phyloP scores from a whole-genome alignment of 352 stramenopile species.

The Globisporangium splendens region DNA sequence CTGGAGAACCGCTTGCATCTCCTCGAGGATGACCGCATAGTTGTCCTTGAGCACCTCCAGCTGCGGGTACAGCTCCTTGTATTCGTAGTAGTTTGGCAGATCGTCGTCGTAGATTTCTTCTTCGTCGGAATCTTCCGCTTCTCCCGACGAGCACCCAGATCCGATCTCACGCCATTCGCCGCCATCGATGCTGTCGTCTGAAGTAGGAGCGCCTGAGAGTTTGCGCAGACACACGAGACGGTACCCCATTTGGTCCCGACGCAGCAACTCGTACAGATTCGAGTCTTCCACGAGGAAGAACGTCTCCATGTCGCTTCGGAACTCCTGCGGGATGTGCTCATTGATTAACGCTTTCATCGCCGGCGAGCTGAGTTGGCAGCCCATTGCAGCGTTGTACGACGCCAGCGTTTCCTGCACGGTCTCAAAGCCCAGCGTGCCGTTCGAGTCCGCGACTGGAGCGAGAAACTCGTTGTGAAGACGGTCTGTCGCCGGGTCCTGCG shows the following conservation, averaged over 20 bases:
- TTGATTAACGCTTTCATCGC: slow-evolving; percentile 31
- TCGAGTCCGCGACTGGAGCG: slow-evolving; percentile 22
- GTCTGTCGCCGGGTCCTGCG: slow-evolving; percentile 28
- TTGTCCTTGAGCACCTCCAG: slow-evolving; percentile 69
- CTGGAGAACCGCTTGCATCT: slow-evolving; percentile 61
- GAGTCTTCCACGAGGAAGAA: slow-evolving; percentile 57
- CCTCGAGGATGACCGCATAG: slow-evolving; percentile 71
- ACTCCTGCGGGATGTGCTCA: slow-evolving; percentile 36
- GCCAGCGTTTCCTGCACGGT: slow-evolving; percentile 46
- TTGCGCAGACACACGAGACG: slow-evolving; percentile 47
- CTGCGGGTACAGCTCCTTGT: slow-evolving; percentile 73
- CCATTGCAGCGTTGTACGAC: slow-evolving; percentile 39
- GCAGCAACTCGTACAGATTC: slow-evolving; percentile 39
- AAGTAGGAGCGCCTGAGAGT: not conserved
- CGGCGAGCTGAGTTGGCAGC: slow-evolving; percentile 35
- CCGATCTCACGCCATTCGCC: slow-evolving; percentile 23
- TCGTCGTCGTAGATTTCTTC: slow-evolving; percentile 73
- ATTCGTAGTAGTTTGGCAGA: slow-evolving; percentile 71
- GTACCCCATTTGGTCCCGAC: slow-evolving; percentile 46
- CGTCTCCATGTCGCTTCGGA: slow-evolving; percentile 45
- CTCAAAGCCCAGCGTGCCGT: slow-evolving; percentile 25
- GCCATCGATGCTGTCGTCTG: slow-evolving; percentile 28
- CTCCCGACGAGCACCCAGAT: slow-evolving; percentile 11
- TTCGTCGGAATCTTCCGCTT: slow-evolving; percentile 29
- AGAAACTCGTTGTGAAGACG: slow-evolving; percentile 37